Evolutionary conservation across 306 rosid species (phyloP).

Genomic region (Comarum palustre): DNA sequence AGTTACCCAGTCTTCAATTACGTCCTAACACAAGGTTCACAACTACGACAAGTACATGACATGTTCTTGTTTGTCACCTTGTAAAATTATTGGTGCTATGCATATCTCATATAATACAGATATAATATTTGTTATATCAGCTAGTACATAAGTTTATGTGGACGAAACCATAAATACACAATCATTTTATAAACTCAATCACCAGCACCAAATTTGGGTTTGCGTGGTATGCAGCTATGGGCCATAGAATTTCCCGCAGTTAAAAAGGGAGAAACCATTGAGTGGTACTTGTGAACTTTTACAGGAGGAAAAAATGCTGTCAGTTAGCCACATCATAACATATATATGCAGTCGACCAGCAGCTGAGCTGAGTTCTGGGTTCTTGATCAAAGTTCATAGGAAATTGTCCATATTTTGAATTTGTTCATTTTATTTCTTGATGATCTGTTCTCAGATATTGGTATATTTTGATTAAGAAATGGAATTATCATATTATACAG

Average conservation of each 20-base stretch:
- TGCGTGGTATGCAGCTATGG: too few relatives aligned
- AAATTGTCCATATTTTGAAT: not conserved
- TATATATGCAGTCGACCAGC: too few relatives aligned
- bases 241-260: too few relatives aligned
- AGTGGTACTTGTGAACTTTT: not conserved
- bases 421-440: not conserved
- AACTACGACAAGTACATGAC: not conserved
- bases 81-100: constrained; percentile 3
- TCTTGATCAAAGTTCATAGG: not conserved
- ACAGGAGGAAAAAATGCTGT: not conserved
- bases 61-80: constrained; percentile 12
- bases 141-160: too few relatives aligned
- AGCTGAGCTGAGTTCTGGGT: not conserved
- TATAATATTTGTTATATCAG: too few relatives aligned
- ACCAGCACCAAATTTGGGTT: too few relatives aligned
- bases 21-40: not conserved
- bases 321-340: not conserved
- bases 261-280: not conserved
- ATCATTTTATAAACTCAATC: too few relatives aligned
- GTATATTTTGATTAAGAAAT: not conserved
- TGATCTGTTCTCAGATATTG: not conserved
- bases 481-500: too few relatives aligned
- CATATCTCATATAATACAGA: too few relatives aligned
- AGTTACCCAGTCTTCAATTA: not conserved
- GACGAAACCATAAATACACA: too few relatives aligned